Conservation (phyloP, 2,329 filamentous ascomycete genomes). For the Fusarium verticillioides region DNA sequence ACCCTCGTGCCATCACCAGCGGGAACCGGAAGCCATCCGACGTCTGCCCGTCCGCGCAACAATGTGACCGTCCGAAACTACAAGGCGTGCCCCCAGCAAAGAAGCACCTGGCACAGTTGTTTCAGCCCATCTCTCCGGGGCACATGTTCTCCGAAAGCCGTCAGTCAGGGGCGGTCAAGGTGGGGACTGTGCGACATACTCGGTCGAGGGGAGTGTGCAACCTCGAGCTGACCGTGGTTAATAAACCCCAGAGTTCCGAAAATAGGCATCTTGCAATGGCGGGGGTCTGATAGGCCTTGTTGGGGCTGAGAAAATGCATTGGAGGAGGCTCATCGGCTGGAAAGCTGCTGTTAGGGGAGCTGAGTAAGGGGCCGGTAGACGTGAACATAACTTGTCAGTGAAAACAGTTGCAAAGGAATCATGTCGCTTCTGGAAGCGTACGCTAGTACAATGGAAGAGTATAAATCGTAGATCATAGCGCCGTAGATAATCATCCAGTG, state of each 20-base stretch:
- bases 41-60: slow-evolving; percentile 56
- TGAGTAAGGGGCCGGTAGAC: neutral
- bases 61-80: slow-evolving; percentile 60
- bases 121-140: slow-evolving; percentile 16
- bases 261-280: neutral
- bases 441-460: neutral
- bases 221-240: slow-evolving; percentile 40
- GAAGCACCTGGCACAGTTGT: slow-evolving; percentile 26
- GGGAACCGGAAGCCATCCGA: slow-evolving; percentile 58
- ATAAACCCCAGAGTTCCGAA: slow-evolving; percentile 33
- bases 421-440: neutral
- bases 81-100: slow-evolving; percentile 58
- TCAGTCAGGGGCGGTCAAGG: slow-evolving; percentile 48
- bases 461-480: slow-evolving; percentile 3
- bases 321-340: neutral
- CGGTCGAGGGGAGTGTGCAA: slow-evolving; percentile 46
- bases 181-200: slow-evolving; percentile 47
- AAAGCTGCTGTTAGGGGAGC: neutral
- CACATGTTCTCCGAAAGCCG: slow-evolving; percentile 50
- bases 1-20: slow-evolving; percentile 50
- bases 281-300: neutral
- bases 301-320: neutral
- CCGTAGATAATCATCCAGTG: neutral
- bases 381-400: neutral
- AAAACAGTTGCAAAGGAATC: neutral